Percentiles rank a stretch among this genome's conserved stretches.
Conservation (phyloP, 2,329 filamentous ascomycete species). For the Phoma sp. region DNA sequence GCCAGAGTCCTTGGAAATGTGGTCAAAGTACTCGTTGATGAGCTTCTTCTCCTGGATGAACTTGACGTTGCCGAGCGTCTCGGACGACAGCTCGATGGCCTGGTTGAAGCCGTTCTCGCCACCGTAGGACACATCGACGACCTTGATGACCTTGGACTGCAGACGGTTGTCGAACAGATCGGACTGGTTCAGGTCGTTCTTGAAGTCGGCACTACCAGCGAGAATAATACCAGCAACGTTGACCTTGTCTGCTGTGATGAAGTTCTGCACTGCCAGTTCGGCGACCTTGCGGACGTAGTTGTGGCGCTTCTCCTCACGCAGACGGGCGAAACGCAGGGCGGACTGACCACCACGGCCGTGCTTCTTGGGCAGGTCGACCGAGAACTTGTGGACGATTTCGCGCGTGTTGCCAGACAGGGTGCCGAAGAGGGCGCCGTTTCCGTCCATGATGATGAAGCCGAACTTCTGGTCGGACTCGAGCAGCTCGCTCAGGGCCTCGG, state of each 20-base stretch:
- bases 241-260: conserved; percentile 97
- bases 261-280: conserved; percentile 97
- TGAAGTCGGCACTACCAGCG: conserved; percentile 98
- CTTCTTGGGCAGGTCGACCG: conserved; percentile 98
- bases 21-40: conserved; percentile 98
- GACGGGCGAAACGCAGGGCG: conserved; percentile 97
- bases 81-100: conserved; percentile 92
- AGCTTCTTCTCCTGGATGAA: conserved; percentile 99
- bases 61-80: conserved; percentile 98
- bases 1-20: conserved; percentile 97
- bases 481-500: conserved; percentile 93
- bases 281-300: conserved; percentile 99
- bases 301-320: conserved; percentile 99
- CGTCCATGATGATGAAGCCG: conserved; percentile 99
- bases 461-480: conserved; percentile 99
- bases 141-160: conserved; percentile 95
- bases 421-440: conserved; percentile 96
- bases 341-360: conserved; percentile 99
- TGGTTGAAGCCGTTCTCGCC: conserved; percentile 99
- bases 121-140: conserved; percentile 98
- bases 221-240: conserved; percentile 96
- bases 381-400: conserved; percentile 97
- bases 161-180: conserved; percentile 96
- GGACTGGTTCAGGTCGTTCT: conserved; percentile 97
- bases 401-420: conserved; percentile 97